These are phyloP conservation scores for Acorus calamus DNA, from an alignment of 106 monocot genomes.

Conservation along the genomic window DNA sequence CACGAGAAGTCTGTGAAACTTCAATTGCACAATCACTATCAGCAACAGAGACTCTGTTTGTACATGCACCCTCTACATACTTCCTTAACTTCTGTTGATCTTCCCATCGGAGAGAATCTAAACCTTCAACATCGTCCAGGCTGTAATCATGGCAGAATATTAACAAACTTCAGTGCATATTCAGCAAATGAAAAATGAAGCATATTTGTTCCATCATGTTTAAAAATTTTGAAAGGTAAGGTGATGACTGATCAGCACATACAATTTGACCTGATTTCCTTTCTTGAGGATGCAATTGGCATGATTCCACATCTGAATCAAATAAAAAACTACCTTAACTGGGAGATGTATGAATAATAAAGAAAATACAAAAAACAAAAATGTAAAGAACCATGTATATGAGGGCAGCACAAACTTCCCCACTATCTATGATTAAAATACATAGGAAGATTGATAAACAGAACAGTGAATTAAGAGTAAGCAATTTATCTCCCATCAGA, in stretches of 20 bases:
- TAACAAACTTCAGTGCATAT: no score
- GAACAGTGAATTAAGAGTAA: no score
- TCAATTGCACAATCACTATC: slow-evolving; percentile 64
- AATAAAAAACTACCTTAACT: slow-evolving; percentile 1
- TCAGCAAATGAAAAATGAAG: no score
- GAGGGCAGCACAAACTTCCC: background rate
- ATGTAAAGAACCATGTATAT: background rate
- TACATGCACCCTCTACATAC: slow-evolving; percentile 43
- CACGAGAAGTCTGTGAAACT: slow-evolving; percentile 75
- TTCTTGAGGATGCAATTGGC: slow-evolving; percentile 84
- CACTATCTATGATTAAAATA: no score
- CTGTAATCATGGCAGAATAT: slow-evolving; percentile 22
- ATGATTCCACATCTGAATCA: slow-evolving; percentile 95
- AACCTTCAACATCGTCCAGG: slow-evolving; percentile 77
- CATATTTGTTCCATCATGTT: background rate
- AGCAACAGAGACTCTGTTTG: slow-evolving; percentile 2
- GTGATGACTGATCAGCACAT: slow-evolving; percentile 6
- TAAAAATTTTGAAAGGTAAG: background rate
- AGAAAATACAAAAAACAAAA: background rate
- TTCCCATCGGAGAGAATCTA: slow-evolving; percentile 85
- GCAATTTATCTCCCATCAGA: no score
- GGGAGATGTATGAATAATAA: no score
- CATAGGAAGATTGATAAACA: no score
- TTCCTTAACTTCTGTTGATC: slow-evolving; percentile 80
- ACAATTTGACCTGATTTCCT: slow-evolving; percentile 85